These are phyloP conservation scores for Agrocybe praecox DNA, from an alignment of 768 basidiomycete species.

Conservation along the genomic window DNA sequence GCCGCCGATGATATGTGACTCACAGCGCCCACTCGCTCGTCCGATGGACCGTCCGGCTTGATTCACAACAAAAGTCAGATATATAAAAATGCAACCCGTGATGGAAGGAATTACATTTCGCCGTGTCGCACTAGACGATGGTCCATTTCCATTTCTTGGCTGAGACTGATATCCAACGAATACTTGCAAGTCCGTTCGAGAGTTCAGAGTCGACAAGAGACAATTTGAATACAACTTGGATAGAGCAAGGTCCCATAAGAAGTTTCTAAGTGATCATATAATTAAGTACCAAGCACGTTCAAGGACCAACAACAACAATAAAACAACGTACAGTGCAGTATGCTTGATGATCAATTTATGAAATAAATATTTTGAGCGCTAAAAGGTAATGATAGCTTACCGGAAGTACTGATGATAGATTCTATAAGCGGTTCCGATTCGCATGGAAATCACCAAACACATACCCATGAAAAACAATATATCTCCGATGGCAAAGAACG, in stretches of 20 bases:
- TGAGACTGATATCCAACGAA: constrained; percentile 25
- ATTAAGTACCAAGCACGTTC: not conserved
- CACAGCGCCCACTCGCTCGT: not conserved
- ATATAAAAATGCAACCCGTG: not conserved
- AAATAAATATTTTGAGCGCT: not conserved
- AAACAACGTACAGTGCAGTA: constrained; percentile 40
- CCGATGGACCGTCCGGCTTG: not conserved
- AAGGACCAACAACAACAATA: too few relatives aligned
- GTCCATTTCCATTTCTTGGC: constrained; percentile 13
- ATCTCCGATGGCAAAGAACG: constrained; percentile 42
- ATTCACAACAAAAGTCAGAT: not conserved
- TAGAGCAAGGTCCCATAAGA: constrained; percentile 50
- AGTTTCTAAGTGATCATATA: constrained; percentile 34
- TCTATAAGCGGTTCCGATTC: not conserved
- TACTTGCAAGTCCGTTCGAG: constrained; percentile 36
- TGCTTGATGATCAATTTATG: constrained; percentile 27
- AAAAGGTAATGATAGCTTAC: constrained; percentile 20
- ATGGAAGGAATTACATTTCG: constrained; percentile 5
- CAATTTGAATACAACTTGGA: constrained; percentile 53
- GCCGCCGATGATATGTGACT: not conserved
- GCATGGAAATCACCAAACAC: constrained; percentile 9
- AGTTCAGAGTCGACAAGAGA: constrained; percentile 50
- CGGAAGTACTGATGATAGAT: constrained; percentile 32
- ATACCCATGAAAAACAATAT: constrained; percentile 48
- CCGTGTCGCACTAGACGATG: constrained; percentile 21